These are phyloP conservation scores for Cymodocea nodosa DNA, from an alignment of 116 monocot species.

Conservation along the genomic window DNA sequence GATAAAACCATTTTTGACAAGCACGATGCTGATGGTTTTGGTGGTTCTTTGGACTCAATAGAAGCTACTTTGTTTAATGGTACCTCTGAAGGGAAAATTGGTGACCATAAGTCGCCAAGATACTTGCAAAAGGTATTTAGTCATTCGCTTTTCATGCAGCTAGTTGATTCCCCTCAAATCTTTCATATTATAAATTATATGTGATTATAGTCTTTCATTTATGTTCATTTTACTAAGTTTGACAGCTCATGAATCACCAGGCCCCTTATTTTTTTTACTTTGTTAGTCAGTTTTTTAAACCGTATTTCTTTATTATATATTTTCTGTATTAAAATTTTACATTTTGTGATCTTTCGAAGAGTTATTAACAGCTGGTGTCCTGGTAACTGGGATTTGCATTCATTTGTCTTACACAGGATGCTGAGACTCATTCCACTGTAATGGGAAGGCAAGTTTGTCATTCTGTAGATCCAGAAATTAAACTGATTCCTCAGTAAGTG, in stretches of 20 bases:
- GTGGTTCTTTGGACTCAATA: conserved; percentile 13
- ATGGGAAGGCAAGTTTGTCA: neutral
- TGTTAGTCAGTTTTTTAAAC: no score
- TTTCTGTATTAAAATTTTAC: neutral
- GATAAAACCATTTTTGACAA: conserved; percentile 7
- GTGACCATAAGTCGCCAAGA: neutral
- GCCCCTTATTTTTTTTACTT: no score
- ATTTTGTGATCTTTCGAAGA: neutral
- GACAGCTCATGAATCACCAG: no score
- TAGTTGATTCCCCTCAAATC: neutral
- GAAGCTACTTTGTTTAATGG: conserved; percentile 13
- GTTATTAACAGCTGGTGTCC: no score
- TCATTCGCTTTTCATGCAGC: neutral
- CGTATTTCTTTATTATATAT: no score
- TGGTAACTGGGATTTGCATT: neutral
- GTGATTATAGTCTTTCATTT: no score
- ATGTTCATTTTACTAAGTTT: no score
- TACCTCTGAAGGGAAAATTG: conserved; percentile 15
- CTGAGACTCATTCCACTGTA: neutral
- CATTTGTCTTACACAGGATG: neutral
- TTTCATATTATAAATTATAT: neutral
- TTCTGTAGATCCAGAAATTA: neutral
- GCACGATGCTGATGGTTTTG: conserved; percentile 27
- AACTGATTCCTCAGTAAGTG: neutral
- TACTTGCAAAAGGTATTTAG: conserved; percentile 2